Conservation (phyloP, 2,329 filamentous ascomycete genomes). For the Cordyceps tenuipes region DNA sequence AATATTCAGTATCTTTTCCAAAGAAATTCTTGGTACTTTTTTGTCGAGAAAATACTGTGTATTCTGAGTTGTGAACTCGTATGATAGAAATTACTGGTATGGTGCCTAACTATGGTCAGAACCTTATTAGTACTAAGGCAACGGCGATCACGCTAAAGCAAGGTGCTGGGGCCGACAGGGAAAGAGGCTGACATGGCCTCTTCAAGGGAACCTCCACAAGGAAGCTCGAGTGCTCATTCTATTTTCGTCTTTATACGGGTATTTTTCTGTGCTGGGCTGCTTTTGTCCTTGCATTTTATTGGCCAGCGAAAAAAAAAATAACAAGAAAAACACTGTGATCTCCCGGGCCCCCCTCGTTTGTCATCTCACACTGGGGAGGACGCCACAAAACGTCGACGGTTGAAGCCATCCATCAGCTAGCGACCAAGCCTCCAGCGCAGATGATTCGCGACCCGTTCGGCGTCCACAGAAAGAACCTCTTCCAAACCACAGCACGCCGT, state of each 20-base stretch:
- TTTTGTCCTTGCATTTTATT: not conserved
- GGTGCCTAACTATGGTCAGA: too few relatives aligned
- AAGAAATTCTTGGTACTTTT: not conserved
- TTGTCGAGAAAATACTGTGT: too few relatives aligned
- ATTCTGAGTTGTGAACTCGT: not conserved
- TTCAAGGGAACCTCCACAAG: constrained; percentile 4
- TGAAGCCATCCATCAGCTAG: not conserved
- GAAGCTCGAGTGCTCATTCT: not conserved
- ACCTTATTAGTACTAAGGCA: too few relatives aligned
- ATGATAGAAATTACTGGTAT: too few relatives aligned
- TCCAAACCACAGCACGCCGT: constrained; percentile 40
- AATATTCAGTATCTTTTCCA: not conserved
- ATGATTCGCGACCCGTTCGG: constrained; percentile 40
- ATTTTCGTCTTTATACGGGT: not conserved
- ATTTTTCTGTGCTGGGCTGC: not conserved
- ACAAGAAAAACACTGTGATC: not conserved
- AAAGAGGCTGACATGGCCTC: constrained; percentile 11
- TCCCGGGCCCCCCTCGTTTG: not conserved
- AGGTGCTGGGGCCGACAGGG: not conserved
- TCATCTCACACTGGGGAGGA: constrained; percentile 3
- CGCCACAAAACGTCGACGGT: not conserved
- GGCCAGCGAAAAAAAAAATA: not conserved
- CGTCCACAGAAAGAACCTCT: constrained; percentile 34
- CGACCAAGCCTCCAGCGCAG: constrained; percentile 15
- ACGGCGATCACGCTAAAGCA: not conserved